phyloP scores from a whole-genome alignment of 2,329 filamentous ascomycete species.

The Juglanconis oblonga region DNA sequence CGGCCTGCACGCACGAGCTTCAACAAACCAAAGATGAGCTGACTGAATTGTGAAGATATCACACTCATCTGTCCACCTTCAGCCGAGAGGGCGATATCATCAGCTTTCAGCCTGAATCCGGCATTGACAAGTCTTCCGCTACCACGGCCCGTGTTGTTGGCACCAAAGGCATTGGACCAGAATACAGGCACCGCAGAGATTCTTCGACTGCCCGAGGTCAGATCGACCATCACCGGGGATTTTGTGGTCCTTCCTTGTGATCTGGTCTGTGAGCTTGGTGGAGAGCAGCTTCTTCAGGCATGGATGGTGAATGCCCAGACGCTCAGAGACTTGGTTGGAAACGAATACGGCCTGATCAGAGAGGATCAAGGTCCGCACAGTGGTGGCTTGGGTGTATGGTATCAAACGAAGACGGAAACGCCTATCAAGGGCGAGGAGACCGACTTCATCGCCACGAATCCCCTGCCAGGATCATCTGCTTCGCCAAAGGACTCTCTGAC shows the following conservation, averaged over 20 bases:
- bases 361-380: conserved; percentile 44
- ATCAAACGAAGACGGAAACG: conserved; percentile 74
- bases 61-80: conserved; percentile 63
- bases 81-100: conserved; percentile 63
- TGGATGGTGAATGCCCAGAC: conserved; percentile 87
- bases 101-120: conserved; percentile 74
- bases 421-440: conserved; percentile 87
- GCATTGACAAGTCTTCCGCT: conserved; percentile 70
- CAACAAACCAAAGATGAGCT: neutral
- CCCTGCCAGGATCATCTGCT: conserved; percentile 58
- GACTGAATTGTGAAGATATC: conserved; percentile 44
- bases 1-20: neutral
- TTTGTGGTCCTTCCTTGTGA: conserved; percentile 93
- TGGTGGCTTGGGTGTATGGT: conserved; percentile 87
- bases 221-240: conserved; percentile 74
- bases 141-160: conserved; percentile 71
- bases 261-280: conserved; percentile 83
- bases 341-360: conserved; percentile 29
- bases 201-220: conserved; percentile 78
- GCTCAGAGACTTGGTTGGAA: conserved; percentile 58
- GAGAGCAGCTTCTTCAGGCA: conserved; percentile 77
- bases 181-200: conserved; percentile 89
- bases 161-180: conserved; percentile 72
- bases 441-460: conserved; percentile 81
- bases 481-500: conserved; percentile 64